Evolutionary conservation across 2,329 filamentous ascomycete genomes (phyloP), one percentile per base, ranked within the genome.

Genomic region (Metarhizium sp.): DNA sequence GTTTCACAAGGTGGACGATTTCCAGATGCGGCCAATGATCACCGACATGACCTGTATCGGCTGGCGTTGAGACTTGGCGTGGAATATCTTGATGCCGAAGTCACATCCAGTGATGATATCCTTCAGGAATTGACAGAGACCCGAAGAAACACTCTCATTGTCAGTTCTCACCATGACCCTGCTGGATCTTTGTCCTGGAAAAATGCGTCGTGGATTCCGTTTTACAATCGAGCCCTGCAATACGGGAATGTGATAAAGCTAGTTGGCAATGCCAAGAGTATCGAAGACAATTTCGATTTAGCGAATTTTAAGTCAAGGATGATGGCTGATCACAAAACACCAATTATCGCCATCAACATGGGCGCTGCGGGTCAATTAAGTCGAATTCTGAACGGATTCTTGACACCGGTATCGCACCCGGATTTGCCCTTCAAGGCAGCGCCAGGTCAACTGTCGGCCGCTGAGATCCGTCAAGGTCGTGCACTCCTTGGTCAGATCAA

Each of bases 301-400:
- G 83, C 84, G 45, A 82, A 81, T 51, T 99, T 99, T 80, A 92
- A 89, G 74, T 73, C 78, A 25, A 86, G 82, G 74, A 91, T 92
- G 72, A 76, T 82, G 42, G 75, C 79, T 29, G 81, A 88, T 1
- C 87, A 95, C 66, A 78, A 87, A 53, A 84, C 85, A n/a, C 92
- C 92, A 1, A 74, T 99, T 55, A 96, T 99, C 62, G 90, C 88
- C 1, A 87, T 99, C 67, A 99, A 99, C 72, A 97, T 99, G 92
- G 92, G 92, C 34, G 77, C 83, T 50, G 76, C 82, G 30, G 94
- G 94, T 51, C 94, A 96, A 73, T 79, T 96, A 46, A 96, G 90
- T 65, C 86, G 94, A 38, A 86, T 99, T 48, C 75, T 95, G 57
- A 99, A 99, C 71, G 78, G 81, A 34, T 97, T 97, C 76, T 84